These are phyloP conservation scores for Chrysosporium queenslandicum DNA, from an alignment of 2,329 filamentous ascomycete genomes.

Conservation along the genomic window DNA sequence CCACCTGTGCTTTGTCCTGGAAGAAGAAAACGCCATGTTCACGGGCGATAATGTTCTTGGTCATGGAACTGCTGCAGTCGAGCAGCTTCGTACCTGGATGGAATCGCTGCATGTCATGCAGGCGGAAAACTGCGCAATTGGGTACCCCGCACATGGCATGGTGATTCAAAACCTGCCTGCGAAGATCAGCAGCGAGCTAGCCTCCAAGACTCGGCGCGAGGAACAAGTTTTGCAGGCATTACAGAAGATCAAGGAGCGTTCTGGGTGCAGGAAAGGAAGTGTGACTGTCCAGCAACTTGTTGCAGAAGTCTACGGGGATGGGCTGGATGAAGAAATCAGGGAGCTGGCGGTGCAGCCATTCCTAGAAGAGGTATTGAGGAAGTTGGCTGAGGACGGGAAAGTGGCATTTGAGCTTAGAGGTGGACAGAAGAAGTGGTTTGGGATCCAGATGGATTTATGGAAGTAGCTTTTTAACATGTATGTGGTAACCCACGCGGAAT, in stretches of 20 bases:
- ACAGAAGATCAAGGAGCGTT: constrained; percentile 10
- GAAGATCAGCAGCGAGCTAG: constrained; percentile 73
- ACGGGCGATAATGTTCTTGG: constrained; percentile 73
- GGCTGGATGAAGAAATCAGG: constrained; percentile 27
- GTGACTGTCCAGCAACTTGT: constrained; percentile 39
- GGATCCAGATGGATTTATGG: neutral
- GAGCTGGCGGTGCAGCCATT: constrained; percentile 37
- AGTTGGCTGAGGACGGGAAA: constrained; percentile 36
- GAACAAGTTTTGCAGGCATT: constrained; percentile 32
- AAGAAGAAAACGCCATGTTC: constrained; percentile 65
- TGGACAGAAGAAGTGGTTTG: constrained; percentile 35
- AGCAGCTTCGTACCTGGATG: constrained; percentile 35
- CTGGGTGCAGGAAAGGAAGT: constrained; percentile 24
- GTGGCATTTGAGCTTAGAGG: constrained; percentile 35
- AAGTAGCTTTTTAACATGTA: no score
- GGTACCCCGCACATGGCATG: constrained; percentile 80
- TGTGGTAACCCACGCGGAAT: no score
- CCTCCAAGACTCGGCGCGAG: constrained; percentile 34
- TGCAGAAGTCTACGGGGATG: constrained; percentile 34
- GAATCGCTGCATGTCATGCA: constrained; percentile 36
- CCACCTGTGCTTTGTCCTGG: constrained; percentile 63
- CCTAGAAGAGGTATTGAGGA: constrained; percentile 35
- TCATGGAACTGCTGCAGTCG: constrained; percentile 37
- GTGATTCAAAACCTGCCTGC: constrained; percentile 60
- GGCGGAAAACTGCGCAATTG: constrained; percentile 45